Percentiles rank a stretch among this genome's conserved stretches.
Evolutionary conservation across 1,284 basidiomycete genomes (phyloP).

Genomic region (Meira miltonrushii): DNA sequence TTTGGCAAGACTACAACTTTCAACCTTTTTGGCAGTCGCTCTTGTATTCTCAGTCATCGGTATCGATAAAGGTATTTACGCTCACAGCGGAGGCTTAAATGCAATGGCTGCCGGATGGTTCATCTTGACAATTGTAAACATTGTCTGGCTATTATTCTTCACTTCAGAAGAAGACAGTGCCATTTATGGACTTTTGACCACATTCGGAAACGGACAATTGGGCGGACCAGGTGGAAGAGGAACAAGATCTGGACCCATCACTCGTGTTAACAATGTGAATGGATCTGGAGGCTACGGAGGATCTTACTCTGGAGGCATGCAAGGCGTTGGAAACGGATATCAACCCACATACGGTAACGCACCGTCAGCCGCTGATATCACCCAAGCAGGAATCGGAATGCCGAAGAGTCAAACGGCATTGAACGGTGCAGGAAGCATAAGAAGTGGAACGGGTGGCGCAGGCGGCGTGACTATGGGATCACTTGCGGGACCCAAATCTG

Average conservation of each 20-base stretch:
- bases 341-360: constrained; percentile 42
- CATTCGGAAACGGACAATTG: constrained; percentile 76
- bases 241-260: constrained; percentile 7
- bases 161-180: constrained; percentile 90
- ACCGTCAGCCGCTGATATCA: constrained; percentile 43
- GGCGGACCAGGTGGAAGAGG: constrained; percentile 67
- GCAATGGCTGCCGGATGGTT: constrained; percentile 92
- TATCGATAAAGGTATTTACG: constrained; percentile 58
- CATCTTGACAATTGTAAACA: constrained; percentile 73
- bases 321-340: constrained; percentile 23
- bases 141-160: constrained; percentile 92
- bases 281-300: constrained; percentile 27
- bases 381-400: constrained; percentile 16
- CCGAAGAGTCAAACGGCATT: background rate
- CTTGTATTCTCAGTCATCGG: constrained; percentile 55
- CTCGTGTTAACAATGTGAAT: constrained; percentile 15
- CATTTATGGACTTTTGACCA: constrained; percentile 74
- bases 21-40: constrained; percentile 1
- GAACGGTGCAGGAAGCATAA: constrained; percentile 3
- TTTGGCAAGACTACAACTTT: constrained; percentile 61
- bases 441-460: background rate
- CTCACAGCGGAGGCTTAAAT: constrained; percentile 16
- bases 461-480: background rate
- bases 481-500: constrained; percentile 1
- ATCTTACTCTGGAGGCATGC: constrained; percentile 24